Base-by-base conservation (phyloP, 23 red algal genomes). In the Gracilaria gracilis region DNA sequence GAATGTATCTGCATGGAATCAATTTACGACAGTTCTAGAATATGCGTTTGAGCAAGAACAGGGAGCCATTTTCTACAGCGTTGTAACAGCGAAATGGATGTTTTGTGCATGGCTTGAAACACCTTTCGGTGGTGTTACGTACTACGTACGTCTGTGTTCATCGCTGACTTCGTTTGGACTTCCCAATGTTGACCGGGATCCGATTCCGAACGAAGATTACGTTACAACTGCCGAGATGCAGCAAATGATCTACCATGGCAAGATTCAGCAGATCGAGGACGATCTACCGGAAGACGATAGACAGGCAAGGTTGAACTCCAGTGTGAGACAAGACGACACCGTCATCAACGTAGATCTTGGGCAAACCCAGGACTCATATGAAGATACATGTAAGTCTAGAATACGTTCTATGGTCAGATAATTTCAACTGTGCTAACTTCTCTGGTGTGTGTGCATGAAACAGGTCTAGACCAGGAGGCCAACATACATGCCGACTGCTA, bases 91-190 rank as follows among this genome's bases (percentile, higher is more conserved):
- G 0, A 77, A 51, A 50, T 77, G 72, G 72, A 37, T 50, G 42
- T 77, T 77, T 16, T 77, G 72, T 51, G 72, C 40, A 46, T 77
- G 72, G 72, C 31, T 77, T 77, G 72, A 77, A 15, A 8, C 36
- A 46, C 4, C 42, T 46, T 46, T 46, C 12, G 50, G 9, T 19
- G n/a, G 5, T 20, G 28, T 19, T 51, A 20, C 1, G 20, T 50
- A 50, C 20, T 77, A 29, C 23, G 8, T 77, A 9, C 72, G 72
- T 19, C 16, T 77, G 20, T 77, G 72, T 50, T 40, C 72, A 12
- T 49, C 38, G 12, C 42, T 77, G 21, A 77, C 20, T 25, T 49
- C 72, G 1, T 77, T 77, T 51, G 72, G 72, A 5, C 21, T 49
- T 28, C 4, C 20, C 0, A 42, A 77, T 77, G 28, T 77, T 3